These are phyloP conservation scores for Akebia trifoliata DNA, from an alignment of 164 flowering plant genomes.

Conservation along the genomic window DNA sequence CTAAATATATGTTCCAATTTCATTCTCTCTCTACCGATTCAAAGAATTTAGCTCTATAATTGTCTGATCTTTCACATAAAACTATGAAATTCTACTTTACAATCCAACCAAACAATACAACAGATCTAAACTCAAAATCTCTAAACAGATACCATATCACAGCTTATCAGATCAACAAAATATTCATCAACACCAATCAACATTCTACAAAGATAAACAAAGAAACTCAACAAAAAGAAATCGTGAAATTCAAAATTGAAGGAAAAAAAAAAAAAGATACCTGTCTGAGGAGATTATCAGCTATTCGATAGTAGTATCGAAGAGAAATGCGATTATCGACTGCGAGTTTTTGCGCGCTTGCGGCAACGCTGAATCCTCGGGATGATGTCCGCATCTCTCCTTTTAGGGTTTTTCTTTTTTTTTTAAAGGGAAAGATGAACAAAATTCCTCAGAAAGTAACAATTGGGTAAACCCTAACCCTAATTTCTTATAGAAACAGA, in stretches of 20 bases:
- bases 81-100: background rate
- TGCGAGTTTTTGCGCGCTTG: constrained; percentile 48
- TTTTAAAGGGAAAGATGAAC: background rate
- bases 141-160: background rate
- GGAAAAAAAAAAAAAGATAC: constrained; percentile 21
- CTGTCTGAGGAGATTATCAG: constrained; percentile 88
- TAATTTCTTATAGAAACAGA: background rate
- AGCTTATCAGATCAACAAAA: background rate
- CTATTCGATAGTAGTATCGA: constrained; percentile 71
- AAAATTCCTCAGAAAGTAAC: background rate
- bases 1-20: too few relatives aligned
- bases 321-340: constrained; percentile 83
- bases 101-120: background rate
- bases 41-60: background rate
- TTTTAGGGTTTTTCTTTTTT: constrained; percentile 7
- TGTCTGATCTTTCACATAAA: background rate
- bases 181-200: background rate
- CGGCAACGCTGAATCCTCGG: constrained; percentile 55
- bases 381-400: constrained; percentile 51
- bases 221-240: background rate
- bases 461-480: background rate
- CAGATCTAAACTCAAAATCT: background rate
- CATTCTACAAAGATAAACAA: too few relatives aligned
- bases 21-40: background rate
- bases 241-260: background rate